Base-by-base conservation (phyloP, 306 rosid genomes). In the Vicia faba region DNA sequence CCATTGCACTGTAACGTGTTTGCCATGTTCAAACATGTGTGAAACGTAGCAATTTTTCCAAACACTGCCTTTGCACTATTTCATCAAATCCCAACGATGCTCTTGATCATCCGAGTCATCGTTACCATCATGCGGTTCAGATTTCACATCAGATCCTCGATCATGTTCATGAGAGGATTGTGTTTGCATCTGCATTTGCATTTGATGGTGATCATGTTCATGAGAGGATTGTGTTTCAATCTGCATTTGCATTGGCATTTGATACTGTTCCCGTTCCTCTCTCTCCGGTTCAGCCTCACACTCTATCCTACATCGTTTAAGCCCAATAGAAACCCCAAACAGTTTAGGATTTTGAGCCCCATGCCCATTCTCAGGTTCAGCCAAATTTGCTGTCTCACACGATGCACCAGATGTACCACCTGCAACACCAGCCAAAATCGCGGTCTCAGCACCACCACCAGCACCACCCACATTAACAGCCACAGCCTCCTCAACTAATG, bases 251-350 rank as follows among this genome's bases (percentile, higher is more conserved):
- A 31, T 26, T 25, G 12, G 68, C 16, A 9, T 48, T 29, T 77
- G 84, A 55, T 64, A 69, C 2, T 67, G 83, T 2, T 70, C 75
- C 55, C 73, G 82, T 9, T 65, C 75, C 62, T 76, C 77, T 8
- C 50, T 78, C 35, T 72, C 89, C 12, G 55, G 73, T 8, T 81
- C 78, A 4, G 10, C 82, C 45, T 75, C 87, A 14, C 70, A 70
- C 16, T 88, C 85, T 11, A 71, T 81, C 68, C 96, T 82, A 65
- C 36, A 65, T 48, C 99, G 83, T 81, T 93, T 93, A 33, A 64
- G 55, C 8, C 95, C 97, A 66, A 93, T 88, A 2, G 96, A 84
- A 25, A 93, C 96, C 13, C 99, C 99, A 26, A 93, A 93, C 65
- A 93, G 60, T 68, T 77, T 86, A 11, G 91, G 95, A 53, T 78